phyloP scores from a whole-genome alignment of 148 eudicot species.

The Arctostaphylos glauca region DNA sequence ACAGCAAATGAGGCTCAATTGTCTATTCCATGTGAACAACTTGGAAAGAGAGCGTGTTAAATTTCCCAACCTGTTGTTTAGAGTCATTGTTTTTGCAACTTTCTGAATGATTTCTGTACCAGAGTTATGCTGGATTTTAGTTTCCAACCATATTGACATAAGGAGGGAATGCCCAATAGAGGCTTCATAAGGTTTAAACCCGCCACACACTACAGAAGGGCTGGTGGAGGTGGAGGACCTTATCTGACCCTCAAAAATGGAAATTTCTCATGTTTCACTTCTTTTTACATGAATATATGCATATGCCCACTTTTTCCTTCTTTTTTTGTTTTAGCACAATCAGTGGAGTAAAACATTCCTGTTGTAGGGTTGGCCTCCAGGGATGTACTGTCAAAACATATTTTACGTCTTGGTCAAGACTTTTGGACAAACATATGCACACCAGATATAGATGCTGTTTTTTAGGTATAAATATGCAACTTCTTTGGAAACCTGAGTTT shows the following conservation, averaged over 20 bases:
- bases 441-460: not conserved
- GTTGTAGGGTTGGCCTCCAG: not conserved
- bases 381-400: no score
- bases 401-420: no score
- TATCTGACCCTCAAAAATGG: constrained; percentile 2
- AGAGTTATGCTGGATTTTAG: not conserved
- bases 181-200: not conserved
- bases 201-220: not conserved
- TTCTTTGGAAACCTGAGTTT: not conserved
- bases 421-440: no score
- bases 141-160: not conserved
- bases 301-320: not conserved
- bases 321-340: not conserved
- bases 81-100: not conserved
- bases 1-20: no score
- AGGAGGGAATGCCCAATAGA: not conserved
- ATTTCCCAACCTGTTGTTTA: not conserved
- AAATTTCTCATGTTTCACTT: not conserved
- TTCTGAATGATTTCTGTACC: not conserved
- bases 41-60: not conserved
- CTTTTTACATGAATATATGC: not conserved
- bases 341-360: not conserved
- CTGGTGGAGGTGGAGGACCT: constrained; percentile 1
- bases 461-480: not conserved
- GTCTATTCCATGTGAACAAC: not conserved